Evolutionary conservation across 2,329 filamentous ascomycete genomes (phyloP).

Genomic region (Alternaria sp.): DNA sequence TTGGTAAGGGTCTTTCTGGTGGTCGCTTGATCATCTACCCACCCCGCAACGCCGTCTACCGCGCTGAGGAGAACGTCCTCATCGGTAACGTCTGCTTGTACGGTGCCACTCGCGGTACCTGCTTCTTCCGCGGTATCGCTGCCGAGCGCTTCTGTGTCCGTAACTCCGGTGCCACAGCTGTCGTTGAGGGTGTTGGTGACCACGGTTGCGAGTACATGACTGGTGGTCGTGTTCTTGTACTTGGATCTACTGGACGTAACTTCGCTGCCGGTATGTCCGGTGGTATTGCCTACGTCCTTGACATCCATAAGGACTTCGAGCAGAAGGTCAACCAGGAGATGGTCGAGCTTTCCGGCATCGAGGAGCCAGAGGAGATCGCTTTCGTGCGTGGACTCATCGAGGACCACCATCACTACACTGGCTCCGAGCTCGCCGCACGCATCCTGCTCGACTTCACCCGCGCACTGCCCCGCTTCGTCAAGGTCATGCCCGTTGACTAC

Average conservation of each 20-base stretch:
- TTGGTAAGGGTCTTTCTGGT: constrained; percentile 93
- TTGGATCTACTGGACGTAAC: constrained; percentile 91
- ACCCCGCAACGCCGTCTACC: constrained; percentile 86
- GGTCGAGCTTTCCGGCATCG: constrained; percentile 86
- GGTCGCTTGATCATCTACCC: constrained; percentile 94
- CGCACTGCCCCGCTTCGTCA: constrained; percentile 87
- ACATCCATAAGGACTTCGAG: constrained; percentile 87
- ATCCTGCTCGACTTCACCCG: constrained; percentile 95
- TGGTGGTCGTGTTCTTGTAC: constrained; percentile 84
- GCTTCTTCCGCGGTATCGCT: constrained; percentile 96
- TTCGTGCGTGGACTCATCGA: constrained; percentile 91
- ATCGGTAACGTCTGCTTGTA: constrained; percentile 96
- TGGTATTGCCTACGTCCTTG: constrained; percentile 93
- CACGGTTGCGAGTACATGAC: constrained; percentile 99
- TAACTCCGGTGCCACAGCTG: constrained; percentile 94
- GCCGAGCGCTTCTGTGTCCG: constrained; percentile 96
- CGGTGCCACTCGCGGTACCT: constrained; percentile 86
- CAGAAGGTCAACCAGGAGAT: constrained; percentile 97
- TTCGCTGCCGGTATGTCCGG: constrained; percentile 99
- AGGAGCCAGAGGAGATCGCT: constrained; percentile 86
- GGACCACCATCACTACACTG: constrained; percentile 97
- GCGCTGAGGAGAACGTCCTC: constrained; percentile 93
- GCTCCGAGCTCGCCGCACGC: constrained; percentile 90
- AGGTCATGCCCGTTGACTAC: constrained; percentile 93
- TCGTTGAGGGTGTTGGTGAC: constrained; percentile 95